Conservation (phyloP, 2,329 filamentous ascomycete species). For the Apiospora phragmitis region DNA sequence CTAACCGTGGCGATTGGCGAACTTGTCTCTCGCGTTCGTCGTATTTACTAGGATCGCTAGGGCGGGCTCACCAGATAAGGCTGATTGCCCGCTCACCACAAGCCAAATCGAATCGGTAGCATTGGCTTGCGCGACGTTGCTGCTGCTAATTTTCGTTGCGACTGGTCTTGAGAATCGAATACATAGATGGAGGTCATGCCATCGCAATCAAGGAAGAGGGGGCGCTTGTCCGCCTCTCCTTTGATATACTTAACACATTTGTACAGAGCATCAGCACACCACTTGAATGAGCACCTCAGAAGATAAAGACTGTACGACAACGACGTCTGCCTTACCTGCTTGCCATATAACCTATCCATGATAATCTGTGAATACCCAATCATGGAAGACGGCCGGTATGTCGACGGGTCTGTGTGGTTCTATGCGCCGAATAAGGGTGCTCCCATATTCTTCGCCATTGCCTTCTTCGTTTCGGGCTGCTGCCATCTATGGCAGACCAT, state of each 20-base stretch:
- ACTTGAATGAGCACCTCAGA: background rate
- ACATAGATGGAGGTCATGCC: background rate
- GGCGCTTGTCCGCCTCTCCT: background rate
- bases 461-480: constrained; percentile 38
- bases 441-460: constrained; percentile 46
- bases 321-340: background rate
- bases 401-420: constrained; percentile 45
- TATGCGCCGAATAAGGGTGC: constrained; percentile 50
- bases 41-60: background rate
- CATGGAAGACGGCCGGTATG: constrained; percentile 35
- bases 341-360: background rate
- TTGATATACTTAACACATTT: background rate
- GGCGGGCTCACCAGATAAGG: background rate
- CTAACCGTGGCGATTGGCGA: background rate
- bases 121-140: background rate
- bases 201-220: background rate
- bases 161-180: background rate
- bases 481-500: constrained; percentile 44
- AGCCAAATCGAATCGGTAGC: background rate
- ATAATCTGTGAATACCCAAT: background rate
- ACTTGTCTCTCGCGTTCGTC: background rate
- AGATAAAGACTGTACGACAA: background rate
- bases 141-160: background rate
- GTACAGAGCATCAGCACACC: background rate
- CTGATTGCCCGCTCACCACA: background rate